Base-by-base conservation (phyloP, 768 basidiomycete species). In the Pisolithus tinctorius region DNA sequence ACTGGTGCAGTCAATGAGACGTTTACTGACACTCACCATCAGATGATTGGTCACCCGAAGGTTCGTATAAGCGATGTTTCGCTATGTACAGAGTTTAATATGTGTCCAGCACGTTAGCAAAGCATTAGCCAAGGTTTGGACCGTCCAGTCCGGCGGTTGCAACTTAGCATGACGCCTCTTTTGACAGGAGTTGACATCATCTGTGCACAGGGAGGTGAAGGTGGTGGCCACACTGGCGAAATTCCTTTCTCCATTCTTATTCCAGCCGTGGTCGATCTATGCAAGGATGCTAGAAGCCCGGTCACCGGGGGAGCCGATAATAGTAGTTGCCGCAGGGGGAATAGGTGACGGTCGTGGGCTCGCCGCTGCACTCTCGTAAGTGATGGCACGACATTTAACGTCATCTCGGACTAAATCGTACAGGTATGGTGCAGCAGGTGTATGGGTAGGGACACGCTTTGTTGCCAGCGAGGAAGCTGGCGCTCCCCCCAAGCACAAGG, bases 41-140 rank as follows among this genome's bases (percentile, higher is more conserved):
- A 88, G 85, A 86, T 88, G 85, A 71, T 93, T 48, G 91, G 91
- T 29, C 87, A 90, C 57, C 87, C 89, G 25, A 93, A 91, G 75
- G 84, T 84, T 60, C 40, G 55, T 46, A 31, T 2, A 29, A 34
- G 10, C 38, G 17, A 11, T 29, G 25, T 45, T 43, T 26, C 26
- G 36, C 23, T 20, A 46, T 27, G 13, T 30, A 41, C 47, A 27
- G 6, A 20, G 30, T 54, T 58, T 41, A 49, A 43, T 1, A 27
- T 26, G 10, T 48, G 29, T 4, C 52, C 56, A 86, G 84, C 87
- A 90, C 57, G 85, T 87, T 42, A 64, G 70, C 6, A 87, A 86
- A 68, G 87, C 85, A 5, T 75, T 93, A 7, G 86, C 81, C 83
- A 82, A 66, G 86, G 83, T 78, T 25, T 8, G 34, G 40, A 6